These are phyloP conservation scores for Podosphaera fusca DNA, from an alignment of 2,329 filamentous ascomycete species.

Conservation along the genomic window DNA sequence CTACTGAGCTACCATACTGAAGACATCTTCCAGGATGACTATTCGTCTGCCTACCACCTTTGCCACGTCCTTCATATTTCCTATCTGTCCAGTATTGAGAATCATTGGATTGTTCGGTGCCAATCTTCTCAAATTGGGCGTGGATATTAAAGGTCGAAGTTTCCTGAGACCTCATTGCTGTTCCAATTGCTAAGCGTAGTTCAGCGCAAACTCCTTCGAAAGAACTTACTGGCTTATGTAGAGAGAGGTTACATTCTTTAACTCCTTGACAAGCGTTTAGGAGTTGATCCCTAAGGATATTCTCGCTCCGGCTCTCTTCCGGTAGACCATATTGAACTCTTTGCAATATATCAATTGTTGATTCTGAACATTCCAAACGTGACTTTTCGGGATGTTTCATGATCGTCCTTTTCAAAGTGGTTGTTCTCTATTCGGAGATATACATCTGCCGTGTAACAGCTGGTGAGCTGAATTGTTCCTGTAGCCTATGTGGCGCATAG, in stretches of 20 bases:
- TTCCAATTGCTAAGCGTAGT: neutral
- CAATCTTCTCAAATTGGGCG: neutral
- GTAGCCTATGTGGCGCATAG: too few species aligned
- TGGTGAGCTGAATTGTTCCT: too few species aligned
- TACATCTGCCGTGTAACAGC: too few species aligned
- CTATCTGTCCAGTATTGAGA: too few species aligned
- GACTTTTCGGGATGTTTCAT: neutral
- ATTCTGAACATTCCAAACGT: neutral
- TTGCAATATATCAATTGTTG: neutral
- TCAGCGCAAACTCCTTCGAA: neutral
- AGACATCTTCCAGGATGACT: too few species aligned
- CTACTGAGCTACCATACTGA: too few species aligned
- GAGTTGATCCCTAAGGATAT: neutral
- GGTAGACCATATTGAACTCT: neutral
- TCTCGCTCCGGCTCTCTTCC: neutral
- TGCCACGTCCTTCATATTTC: too few species aligned
- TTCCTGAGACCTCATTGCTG: neutral
- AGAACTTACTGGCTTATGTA: neutral
- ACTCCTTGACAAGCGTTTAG: neutral
- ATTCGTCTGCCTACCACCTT: too few species aligned
- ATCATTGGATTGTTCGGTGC: too few species aligned
- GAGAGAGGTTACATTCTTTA: too few species aligned
- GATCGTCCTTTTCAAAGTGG: neutral
- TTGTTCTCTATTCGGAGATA: neutral
- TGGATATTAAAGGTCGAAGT: neutral